phyloP scores from a whole-genome alignment of 257 asterid species.

The Gentiana dahurica region DNA sequence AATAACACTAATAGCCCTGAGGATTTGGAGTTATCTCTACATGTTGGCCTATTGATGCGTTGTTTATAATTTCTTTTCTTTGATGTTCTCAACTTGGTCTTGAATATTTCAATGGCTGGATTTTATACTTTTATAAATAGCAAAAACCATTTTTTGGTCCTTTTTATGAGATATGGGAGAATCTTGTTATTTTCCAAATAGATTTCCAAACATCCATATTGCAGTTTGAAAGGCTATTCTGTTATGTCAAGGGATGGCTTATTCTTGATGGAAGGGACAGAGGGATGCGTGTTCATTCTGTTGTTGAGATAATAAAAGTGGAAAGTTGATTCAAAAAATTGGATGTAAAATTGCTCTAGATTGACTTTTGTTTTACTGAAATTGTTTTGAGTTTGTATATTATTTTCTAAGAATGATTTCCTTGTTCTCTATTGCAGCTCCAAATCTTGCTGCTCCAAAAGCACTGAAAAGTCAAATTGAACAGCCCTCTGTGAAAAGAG shows the following conservation, averaged over 20 bases:
- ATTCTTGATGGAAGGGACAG: too few species aligned
- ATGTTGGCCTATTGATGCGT: too few species aligned
- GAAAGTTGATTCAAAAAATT: too few species aligned
- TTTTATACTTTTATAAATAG: conserved; percentile 1
- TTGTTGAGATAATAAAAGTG: too few species aligned
- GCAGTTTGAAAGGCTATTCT: too few species aligned
- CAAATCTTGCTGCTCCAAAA: conserved; percentile 18
- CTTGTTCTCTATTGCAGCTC: conserved; percentile 4
- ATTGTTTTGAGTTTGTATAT: background rate
- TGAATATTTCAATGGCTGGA: background rate
- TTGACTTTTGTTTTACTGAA: background rate
- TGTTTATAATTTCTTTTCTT: conserved; percentile 4
- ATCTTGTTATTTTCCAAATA: too few species aligned
- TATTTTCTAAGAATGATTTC: background rate
- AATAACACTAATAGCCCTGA: too few species aligned
- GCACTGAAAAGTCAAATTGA: conserved; percentile 15
- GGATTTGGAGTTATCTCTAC: too few species aligned
- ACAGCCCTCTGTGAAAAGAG: conserved; percentile 16
- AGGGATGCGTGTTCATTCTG: too few species aligned
- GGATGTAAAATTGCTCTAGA: too few species aligned
- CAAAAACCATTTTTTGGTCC: background rate
- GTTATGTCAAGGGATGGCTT: too few species aligned
- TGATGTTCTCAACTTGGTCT: conserved; percentile 2
- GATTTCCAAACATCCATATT: too few species aligned
- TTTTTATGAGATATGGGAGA: background rate